Evolutionary conservation across 345 rosid species (phyloP).

Genomic region (Camelina hispida): DNA sequence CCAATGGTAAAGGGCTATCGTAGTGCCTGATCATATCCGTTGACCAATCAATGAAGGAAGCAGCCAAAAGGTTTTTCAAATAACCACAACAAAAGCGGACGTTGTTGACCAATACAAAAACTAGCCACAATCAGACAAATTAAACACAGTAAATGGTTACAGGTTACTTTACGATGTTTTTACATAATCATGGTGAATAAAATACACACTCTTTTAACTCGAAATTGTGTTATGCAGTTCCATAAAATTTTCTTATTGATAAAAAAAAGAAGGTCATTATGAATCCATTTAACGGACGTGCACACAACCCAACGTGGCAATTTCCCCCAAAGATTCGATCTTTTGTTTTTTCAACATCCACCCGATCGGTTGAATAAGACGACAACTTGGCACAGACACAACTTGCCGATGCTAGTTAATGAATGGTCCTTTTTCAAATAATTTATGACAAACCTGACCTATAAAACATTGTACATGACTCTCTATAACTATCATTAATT

Average conservation of each 20-base stretch:
- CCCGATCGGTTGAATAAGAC: background rate
- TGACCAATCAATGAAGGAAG: conserved; percentile 13
- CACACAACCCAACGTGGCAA: background rate
- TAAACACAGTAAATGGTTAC: background rate
- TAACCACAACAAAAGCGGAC: conserved; percentile 9
- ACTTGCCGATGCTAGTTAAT: conserved; percentile 16
- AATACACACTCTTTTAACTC: too few relatives aligned
- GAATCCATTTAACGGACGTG: background rate
- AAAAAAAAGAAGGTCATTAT: background rate
- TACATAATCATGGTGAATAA: too few relatives aligned
- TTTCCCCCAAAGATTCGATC: background rate
- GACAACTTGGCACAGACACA: conserved; percentile 12
- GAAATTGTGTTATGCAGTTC: too few relatives aligned
- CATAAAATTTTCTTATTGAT: too few relatives aligned
- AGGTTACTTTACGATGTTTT: too few relatives aligned
- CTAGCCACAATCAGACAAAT: background rate
- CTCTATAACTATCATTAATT: background rate
- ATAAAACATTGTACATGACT: conserved; percentile 1
- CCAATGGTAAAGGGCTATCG: background rate
- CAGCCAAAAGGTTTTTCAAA: background rate
- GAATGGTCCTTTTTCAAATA: background rate
- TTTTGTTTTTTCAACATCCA: background rate
- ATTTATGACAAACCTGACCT: conserved; percentile 30
- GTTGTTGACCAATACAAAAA: conserved; percentile 8
- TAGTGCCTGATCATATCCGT: conserved; percentile 5